Evolutionary conservation across 495 filamentous ascomycete genomes (phyloP), one percentile per base, ranked within the genome.

Genomic region (Hypoxylon subgilvum): DNA sequence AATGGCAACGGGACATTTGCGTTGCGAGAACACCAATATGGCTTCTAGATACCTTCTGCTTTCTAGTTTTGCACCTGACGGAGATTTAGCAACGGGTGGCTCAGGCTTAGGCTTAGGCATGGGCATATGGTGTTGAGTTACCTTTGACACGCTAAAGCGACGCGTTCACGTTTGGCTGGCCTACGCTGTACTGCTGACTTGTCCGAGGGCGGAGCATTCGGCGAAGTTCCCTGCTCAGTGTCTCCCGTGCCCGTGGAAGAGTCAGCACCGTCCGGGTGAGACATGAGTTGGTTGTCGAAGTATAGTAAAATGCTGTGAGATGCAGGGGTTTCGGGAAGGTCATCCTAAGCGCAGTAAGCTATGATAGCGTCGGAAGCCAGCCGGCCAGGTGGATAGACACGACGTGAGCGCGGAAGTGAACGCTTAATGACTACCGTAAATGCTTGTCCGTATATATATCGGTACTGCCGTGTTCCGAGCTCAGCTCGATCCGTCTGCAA

Each of bases 71-170:
- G 42, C 69, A 71, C 30, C 69, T 43, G 23, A 14, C n/a, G 17
- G 18, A 41, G 21, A 39, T n/a, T 63, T 39, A 57, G 47, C 32
- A 13, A 39, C 21, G 34, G 14, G 9, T 16, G 27, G 13, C 2
- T 39, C 17, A 8, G 12, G 9, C 8, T n/a, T n/a, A n/a, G n/a
- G n/a, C n/a, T n/a, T n/a, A n/a, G n/a, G n/a, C n/a, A n/a, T n/a
- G 18, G 8, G 8, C 6, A 47, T 17, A 25, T 7, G 19, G 34
- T 6, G 18, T 7, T n/a, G 18, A 45, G 40, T 40, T 13, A 65
- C 61, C 61, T 60, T 38, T 71, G 69, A 32, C 69, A 71, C 9
- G 69, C 69, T 22, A 71, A 34, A 22, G 66, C 63, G 12, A 69
- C 69, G n/a, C 69, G 60, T 22, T 67, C 64, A 6, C 69, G 65